Evolutionary conservation across 2,329 filamentous ascomycete genomes (phyloP).

Genomic region (Bretziella fagacearum): DNA sequence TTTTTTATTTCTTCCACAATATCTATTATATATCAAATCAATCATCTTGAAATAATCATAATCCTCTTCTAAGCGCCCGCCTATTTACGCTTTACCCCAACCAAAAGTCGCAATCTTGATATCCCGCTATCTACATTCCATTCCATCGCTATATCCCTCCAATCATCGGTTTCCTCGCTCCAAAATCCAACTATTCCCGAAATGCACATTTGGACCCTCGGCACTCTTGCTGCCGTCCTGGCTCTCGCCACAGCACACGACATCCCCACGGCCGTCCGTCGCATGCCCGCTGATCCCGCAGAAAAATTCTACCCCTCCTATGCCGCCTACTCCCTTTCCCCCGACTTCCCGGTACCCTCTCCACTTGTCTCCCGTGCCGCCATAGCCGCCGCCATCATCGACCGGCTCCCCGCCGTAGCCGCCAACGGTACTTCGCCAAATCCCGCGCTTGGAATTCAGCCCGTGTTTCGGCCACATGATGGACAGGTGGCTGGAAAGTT

Average conservation of each 20-base stretch:
- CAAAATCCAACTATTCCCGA: constrained; percentile 4
- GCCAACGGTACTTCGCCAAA: constrained; percentile 27
- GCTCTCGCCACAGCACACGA: constrained; percentile 18
- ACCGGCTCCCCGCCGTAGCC: constrained; percentile 23
- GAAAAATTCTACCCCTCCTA: constrained; percentile 62
- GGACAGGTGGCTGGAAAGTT: constrained; percentile 17
- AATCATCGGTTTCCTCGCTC: no score
- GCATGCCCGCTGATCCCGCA: constrained; percentile 52
- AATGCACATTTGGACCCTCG: constrained; percentile 23
- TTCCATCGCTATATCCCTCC: not conserved
- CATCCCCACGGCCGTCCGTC: constrained; percentile 46
- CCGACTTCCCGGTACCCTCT: not conserved
- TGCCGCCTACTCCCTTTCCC: constrained; percentile 29
- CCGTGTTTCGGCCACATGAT: constrained; percentile 5
- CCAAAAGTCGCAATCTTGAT: no score
- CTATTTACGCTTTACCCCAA: not conserved
- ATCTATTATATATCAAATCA: no score
- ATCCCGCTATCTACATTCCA: not conserved
- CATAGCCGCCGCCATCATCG: constrained; percentile 20
- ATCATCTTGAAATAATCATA: no score
- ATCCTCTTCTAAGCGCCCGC: no score
- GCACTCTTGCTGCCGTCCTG: constrained; percentile 6
- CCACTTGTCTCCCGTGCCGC: constrained; percentile 20
- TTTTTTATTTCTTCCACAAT: no score
- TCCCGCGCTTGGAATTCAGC: not conserved